Evolutionary conservation across 164 flowering plant genomes (phyloP), one percentile per base, ranked within the genome.

Genomic region (Liquidambar formosana): DNA sequence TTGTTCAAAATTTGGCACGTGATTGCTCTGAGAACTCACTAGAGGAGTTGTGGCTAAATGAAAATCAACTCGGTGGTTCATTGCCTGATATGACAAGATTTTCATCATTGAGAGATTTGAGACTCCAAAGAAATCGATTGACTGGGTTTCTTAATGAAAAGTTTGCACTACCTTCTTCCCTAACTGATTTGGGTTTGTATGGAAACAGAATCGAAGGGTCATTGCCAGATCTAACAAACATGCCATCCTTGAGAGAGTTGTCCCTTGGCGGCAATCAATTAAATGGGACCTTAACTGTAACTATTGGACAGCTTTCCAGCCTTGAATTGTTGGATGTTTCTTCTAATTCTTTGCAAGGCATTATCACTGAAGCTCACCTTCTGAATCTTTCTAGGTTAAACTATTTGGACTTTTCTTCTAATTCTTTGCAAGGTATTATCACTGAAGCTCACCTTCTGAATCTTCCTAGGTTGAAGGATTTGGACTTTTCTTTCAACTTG

Each of bases 371-470:
- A n/a, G n/a, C n/a, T n/a, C n/a, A n/a, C n/a, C n/a, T n/a, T n/a
- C n/a, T n/a, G n/a, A n/a, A n/a, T n/a, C n/a, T n/a, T n/a, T n/a
- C n/a, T n/a, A n/a, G n/a, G n/a, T n/a, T n/a, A n/a, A n/a, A n/a
- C n/a, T n/a, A n/a, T n/a, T n/a, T n/a, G n/a, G n/a, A n/a, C n/a
- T n/a, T n/a, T n/a, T n/a, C 69, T 47, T 28, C 8, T 3, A 82
- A 82, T 68, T 71, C 41, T 5, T 67, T 80, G 8, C 48, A 71
- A 48, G 85, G 79, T 18, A 43, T 8, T 0, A 21, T 79, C 13
- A 26, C 81, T 1, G 74, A 74, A 58, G 54, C 15, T 9, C 80
- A 82, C 44, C 44, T 83, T 10, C 19, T 27, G 0, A 78, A 76
- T 19, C 78, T 81, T 51, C 16, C 67, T 13, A 49, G 38, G 1